Evolutionary conservation across 2,329 filamentous ascomycete species (phyloP).

Genomic region (Colletotrichum orbiculare): DNA sequence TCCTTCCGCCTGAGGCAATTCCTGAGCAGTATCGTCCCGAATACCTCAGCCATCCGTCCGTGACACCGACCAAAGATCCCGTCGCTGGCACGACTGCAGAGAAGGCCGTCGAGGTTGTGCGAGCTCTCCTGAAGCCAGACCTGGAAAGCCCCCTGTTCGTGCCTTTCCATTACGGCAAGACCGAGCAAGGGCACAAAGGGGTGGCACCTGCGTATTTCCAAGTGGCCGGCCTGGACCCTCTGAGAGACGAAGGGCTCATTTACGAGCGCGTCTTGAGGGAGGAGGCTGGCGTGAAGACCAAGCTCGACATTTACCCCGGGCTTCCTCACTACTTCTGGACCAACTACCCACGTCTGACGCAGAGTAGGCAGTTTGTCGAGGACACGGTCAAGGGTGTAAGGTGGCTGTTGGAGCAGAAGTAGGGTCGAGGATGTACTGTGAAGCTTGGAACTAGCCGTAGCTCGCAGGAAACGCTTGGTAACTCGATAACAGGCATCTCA

Average conservation of each 20-base stretch:
- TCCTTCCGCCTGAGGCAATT: slow-evolving; percentile 13
- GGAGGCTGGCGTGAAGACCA: slow-evolving; percentile 56
- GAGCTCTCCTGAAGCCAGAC: slow-evolving; percentile 14
- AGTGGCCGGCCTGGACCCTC: slow-evolving; percentile 60
- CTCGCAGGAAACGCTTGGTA: no score
- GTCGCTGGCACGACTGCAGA: not conserved
- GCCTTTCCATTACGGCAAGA: slow-evolving; percentile 16
- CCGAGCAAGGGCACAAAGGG: slow-evolving; percentile 14
- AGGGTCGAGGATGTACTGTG: not conserved
- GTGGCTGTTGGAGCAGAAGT: slow-evolving; percentile 28
- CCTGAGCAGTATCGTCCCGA: slow-evolving; percentile 26
- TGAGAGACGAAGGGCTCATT: slow-evolving; percentile 63
- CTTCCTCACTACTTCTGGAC: slow-evolving; percentile 34
- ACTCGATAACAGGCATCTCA: not conserved
- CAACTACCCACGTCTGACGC: slow-evolving; percentile 19
- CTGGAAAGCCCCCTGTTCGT: slow-evolving; percentile 32
- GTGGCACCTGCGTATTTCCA: slow-evolving; percentile 50
- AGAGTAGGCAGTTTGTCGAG: slow-evolving; percentile 17
- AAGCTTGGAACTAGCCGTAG: no score
- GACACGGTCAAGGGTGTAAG: slow-evolving; percentile 17
- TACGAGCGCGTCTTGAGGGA: slow-evolving; percentile 61
- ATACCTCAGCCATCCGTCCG: slow-evolving; percentile 22
- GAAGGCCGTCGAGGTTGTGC: not conserved
- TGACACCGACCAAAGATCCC: slow-evolving; percentile 10
- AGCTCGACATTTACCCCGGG: slow-evolving; percentile 46